Conservation (phyloP, 352 stramenopile genomes). For the Pythium phragmiticola region DNA sequence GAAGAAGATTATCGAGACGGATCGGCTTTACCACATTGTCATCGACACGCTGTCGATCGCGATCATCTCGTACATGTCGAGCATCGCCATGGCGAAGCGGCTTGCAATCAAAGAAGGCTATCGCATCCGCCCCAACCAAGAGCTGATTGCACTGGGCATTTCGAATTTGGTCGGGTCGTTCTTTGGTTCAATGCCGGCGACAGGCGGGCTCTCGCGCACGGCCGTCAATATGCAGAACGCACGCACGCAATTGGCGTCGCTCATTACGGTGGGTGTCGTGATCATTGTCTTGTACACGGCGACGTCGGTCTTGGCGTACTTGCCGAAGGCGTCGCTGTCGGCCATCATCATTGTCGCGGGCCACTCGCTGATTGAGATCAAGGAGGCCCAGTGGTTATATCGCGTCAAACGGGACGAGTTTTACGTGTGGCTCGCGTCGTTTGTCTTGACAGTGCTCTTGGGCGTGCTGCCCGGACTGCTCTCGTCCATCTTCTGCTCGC, state of each 20-base stretch:
- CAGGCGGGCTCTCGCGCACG: slow-evolving; percentile 86
- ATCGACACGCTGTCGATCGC: slow-evolving; percentile 71
- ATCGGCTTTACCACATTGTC: slow-evolving; percentile 57
- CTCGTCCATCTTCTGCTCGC: slow-evolving; percentile 54
- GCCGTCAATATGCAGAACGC: slow-evolving; percentile 90
- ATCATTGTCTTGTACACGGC: slow-evolving; percentile 81
- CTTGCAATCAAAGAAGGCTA: slow-evolving; percentile 80
- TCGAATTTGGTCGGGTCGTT: slow-evolving; percentile 86
- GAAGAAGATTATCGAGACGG: slow-evolving; percentile 41
- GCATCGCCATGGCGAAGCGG: slow-evolving; percentile 86
- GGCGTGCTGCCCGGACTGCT: slow-evolving; percentile 49
- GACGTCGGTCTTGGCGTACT: slow-evolving; percentile 75
- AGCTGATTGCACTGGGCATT: slow-evolving; percentile 86
- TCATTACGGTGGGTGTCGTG: slow-evolving; percentile 85
- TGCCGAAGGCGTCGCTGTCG: slow-evolving; percentile 84
- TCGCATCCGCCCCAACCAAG: slow-evolving; percentile 66
- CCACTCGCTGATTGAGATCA: slow-evolving; percentile 84
- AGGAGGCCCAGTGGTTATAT: slow-evolving; percentile 82
- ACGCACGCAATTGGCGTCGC: slow-evolving; percentile 74
- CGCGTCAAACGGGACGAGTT: slow-evolving; percentile 62
- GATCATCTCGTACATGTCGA: slow-evolving; percentile 91
- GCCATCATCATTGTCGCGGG: slow-evolving; percentile 91
- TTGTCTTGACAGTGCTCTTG: slow-evolving; percentile 47
- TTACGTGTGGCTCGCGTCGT: slow-evolving; percentile 56
- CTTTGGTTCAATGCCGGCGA: slow-evolving; percentile 84